These are phyloP conservation scores for Cladosporium cucumerinum DNA, from an alignment of 2,329 filamentous ascomycete species.

Conservation along the genomic window DNA sequence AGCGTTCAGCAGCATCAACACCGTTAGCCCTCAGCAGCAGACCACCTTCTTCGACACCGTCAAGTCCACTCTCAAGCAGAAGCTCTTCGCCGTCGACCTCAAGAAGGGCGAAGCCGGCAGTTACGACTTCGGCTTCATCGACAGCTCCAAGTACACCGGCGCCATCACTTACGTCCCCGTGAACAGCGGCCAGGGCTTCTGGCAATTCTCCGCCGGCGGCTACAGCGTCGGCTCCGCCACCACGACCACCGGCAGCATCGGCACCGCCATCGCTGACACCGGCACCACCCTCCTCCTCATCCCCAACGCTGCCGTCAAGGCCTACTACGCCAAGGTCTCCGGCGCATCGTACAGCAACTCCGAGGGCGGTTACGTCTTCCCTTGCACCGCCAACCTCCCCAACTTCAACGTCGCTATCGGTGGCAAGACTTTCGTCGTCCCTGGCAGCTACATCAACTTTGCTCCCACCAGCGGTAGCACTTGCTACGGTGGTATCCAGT, in stretches of 20 bases:
- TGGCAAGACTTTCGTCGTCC: constrained; percentile 49
- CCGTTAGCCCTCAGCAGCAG: constrained; percentile 48
- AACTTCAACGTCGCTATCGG: constrained; percentile 53
- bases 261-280: constrained; percentile 64
- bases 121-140: constrained; percentile 60
- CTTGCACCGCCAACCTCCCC: constrained; percentile 51
- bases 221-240: constrained; percentile 52
- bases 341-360: constrained; percentile 48
- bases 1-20: constrained; percentile 59
- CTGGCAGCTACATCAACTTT: constrained; percentile 56
- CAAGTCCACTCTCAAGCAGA: constrained; percentile 47
- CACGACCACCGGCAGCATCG: constrained; percentile 43
- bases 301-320: constrained; percentile 50
- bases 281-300: constrained; percentile 66
- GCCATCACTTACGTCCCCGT: constrained; percentile 55
- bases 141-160: constrained; percentile 54
- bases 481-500: constrained; percentile 78
- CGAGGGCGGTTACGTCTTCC: constrained; percentile 56
- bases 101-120: constrained; percentile 52
- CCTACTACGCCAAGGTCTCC: constrained; percentile 59
- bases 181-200: constrained; percentile 59
- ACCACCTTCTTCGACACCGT: constrained; percentile 62
- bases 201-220: constrained; percentile 57
- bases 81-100: constrained; percentile 57
- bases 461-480: constrained; percentile 41